Base-by-base conservation (phyloP, 352 stramenopile species). In the Phytophthora pisi region DNA sequence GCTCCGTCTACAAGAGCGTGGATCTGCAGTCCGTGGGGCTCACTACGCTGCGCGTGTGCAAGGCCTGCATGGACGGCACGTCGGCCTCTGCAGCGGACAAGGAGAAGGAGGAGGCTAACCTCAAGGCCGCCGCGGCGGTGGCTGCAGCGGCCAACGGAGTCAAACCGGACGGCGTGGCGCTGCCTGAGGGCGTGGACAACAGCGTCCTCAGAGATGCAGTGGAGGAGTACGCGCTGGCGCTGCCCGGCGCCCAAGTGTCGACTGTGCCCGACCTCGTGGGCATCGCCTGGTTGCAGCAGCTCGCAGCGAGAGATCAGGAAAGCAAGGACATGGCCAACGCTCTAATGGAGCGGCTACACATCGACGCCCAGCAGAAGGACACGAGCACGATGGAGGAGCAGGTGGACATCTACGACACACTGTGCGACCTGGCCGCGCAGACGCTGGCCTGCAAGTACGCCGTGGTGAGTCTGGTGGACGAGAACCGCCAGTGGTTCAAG, bases 401-500 rank as follows among this genome's bases (percentile, higher is more conserved):
- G 62, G 84, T 92, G 52, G 85, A 95, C 66, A 93, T 95, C 50
- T 95, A 93, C 70, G 87, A 95, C 62, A 90, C 85, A 43, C 67
- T 95, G 8, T 93, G 85, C 50, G 85, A 93, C 46, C 63, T 95
- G 38, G 87, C 87, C 3, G 84, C 85, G 4, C 84, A 93, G 70
- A 87, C 86, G 9, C 67, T 95, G 45, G 66, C 78, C 10, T 93
- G 85, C 68, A 92, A 91, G 56, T 93, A 89, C 57, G 87, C 87
- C 7, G 85, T 91, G 15, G 87, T 95, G 47, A 92, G 82, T 57
- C 73, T 99, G 16, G 82, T 98, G 23, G 96, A 98, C 79, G 81
- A 97, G 59, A 95, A 97, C 54, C 86, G 95, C 18, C 93, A 98
- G 77, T 99, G 95, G 93, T 98, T 99, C 74, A 96, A 98, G 76